Evolutionary conservation across 169 alveolate genomes (phyloP), one percentile per base, ranked within the genome.

Genomic region (Blepharisma undulans): DNA sequence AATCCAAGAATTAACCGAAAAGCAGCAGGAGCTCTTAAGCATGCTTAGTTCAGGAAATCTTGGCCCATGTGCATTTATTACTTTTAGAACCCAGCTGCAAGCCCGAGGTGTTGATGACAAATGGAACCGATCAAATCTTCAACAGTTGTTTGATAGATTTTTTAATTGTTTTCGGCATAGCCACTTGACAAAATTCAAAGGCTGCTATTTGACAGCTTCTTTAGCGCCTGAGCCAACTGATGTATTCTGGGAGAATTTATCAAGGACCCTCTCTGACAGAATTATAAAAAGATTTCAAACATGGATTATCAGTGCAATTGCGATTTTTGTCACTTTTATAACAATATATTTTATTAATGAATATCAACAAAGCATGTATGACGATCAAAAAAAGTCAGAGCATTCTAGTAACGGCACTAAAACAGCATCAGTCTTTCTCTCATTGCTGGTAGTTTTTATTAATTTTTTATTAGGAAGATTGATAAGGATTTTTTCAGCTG

Each of bases 191-290:
- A 60, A 61, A 25, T 86, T 71, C 72, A 86, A 72, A 30, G 91
- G 91, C 27, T 25, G 72, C 29, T 72, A 66, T 32, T 4, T 86
- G 6, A 18, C 61, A 29, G 84, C 72, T 25, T 29, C 22, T 21
- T 19, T 61, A 21, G 96, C 96, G 5, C 94, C 96, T 18, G 96
- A 94, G 84, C 96, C 95, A 5, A 92, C 93, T 30, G 96, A 94
- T 84, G 92, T 94, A 6, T 92, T 32, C 90, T 94, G 96, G 96
- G 96, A 94, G 33, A 92, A 94, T 34, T 78, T 94, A 19, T 59
- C 76, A 32, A 78, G 85, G n/a, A 88, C 61, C 21, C 21, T 34
- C 12, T 19, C 89, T 16, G 34, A 76, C 19, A 90, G 95, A 22
- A 7, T 92, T 10, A 71, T 36, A 19, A 77, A 72, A 4, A 78